phyloP scores from a whole-genome alignment of 2,329 filamentous ascomycete genomes.

The Epichloe amarillans region DNA sequence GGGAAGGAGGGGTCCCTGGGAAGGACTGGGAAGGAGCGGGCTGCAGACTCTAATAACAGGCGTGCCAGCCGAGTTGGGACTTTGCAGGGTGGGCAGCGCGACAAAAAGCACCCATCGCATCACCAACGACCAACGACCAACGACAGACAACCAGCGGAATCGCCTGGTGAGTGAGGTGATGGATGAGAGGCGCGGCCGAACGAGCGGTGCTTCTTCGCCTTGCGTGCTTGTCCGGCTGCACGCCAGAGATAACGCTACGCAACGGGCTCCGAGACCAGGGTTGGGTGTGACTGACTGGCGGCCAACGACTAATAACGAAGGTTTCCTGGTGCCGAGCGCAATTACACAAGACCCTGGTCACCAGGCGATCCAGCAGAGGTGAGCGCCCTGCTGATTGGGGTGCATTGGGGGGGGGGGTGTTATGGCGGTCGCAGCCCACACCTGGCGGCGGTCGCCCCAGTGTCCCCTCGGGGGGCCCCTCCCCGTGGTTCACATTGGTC shows the following conservation, averaged over 20 bases:
- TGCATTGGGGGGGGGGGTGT: constrained; percentile 1
- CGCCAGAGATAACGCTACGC: not conserved
- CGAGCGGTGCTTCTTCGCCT: too few species aligned
- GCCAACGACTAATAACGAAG: not conserved
- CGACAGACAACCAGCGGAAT: too few species aligned
- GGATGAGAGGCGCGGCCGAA: too few species aligned
- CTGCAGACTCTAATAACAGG: not conserved
- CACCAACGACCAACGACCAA: too few species aligned
- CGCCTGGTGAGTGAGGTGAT: too few species aligned
- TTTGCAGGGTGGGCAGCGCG: not conserved
- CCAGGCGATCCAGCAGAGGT: constrained; percentile 1
- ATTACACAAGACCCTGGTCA: constrained; percentile 5
- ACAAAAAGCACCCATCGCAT: too few species aligned
- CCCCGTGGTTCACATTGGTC: not conserved
- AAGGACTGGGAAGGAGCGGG: not conserved
- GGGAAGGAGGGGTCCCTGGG: constrained; percentile 4
- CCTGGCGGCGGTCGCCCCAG: not conserved
- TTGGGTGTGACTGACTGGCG: not conserved
- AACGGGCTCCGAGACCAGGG: not conserved
- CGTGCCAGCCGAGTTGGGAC: not conserved
- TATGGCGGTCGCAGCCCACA: not conserved
- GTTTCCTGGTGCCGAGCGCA: constrained; percentile 4
- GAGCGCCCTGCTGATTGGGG: constrained; percentile 5
- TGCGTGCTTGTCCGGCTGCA: not conserved
- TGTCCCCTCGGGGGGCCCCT: not conserved